Evolutionary conservation across 2,329 filamentous ascomycete species (phyloP).

Genomic region (Trichoderma koningii): DNA sequence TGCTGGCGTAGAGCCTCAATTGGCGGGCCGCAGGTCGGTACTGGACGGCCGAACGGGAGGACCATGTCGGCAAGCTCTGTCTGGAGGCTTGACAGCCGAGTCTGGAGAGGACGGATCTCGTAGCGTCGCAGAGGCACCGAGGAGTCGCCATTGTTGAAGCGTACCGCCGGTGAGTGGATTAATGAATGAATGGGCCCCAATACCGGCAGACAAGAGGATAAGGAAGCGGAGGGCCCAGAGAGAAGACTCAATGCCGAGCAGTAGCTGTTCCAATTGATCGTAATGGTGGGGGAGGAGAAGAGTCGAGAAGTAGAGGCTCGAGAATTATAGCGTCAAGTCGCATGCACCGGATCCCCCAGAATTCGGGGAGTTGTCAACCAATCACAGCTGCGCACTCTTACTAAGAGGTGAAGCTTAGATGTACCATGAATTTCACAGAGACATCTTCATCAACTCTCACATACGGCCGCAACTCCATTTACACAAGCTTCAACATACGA

Average conservation of each 20-base stretch:
- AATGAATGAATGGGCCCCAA: neutral
- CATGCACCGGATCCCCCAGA: neutral
- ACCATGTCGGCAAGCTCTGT: conserved; percentile 26
- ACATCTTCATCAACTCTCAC: neutral
- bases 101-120: conserved; percentile 45
- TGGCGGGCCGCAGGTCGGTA: neutral
- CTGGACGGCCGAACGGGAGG: neutral
- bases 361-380: neutral
- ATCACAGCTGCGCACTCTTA: neutral
- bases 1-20: conserved; percentile 17
- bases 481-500: neutral
- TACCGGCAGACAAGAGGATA: neutral
- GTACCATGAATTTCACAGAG: neutral
- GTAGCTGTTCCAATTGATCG: neutral
- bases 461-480: neutral
- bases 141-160: conserved; percentile 47
- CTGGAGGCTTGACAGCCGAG: conserved; percentile 30
- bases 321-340: conserved; percentile 15
- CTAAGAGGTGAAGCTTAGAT: neutral
- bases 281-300: neutral
- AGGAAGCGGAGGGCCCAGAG: neutral
- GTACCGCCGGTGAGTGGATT: neutral
- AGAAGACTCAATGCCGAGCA: neutral
- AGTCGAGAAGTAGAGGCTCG: neutral
- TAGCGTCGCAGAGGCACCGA: conserved; percentile 47